Base-by-base conservation (phyloP, 2,329 filamentous ascomycete genomes). In the Aspergillus thermomutatus region DNA sequence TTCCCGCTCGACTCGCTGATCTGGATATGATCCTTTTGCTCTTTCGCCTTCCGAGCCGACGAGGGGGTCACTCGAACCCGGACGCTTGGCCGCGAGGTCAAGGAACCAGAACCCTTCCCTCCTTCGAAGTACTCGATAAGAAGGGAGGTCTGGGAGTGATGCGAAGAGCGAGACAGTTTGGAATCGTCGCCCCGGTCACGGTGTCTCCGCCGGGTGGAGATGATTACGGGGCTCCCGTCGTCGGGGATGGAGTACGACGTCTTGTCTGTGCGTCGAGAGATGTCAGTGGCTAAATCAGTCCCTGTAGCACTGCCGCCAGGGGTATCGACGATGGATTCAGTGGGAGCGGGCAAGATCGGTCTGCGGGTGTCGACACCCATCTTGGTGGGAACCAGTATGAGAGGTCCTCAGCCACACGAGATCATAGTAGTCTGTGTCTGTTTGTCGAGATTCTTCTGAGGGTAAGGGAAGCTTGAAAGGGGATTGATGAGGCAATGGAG, bases 121-220 rank as follows among this genome's bases (percentile, higher is more conserved):
- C 87, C 90, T 77, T 96, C 92, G 69, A 95, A 97, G 75, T 96
- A 96, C 77, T 97, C 92, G 68, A 97, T 97, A 67, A 97, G 81
- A 64, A 97, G 82, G 55, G 91, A 95, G 40, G 92, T 96, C 78
- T 96, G 92, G 48, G 91, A 96, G 66, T 84, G 75, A 47, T 83
- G 74, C 69, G 76, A 70, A 69, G 78, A 75, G 72, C 75, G 81
- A 75, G 80, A 80, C 56, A 83, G 76, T 60, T 77, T 82, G 59
- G 72, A 69, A 41, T 72, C 75, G 60, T 81, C 77, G 83, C 82
- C 85, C 72, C 85, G 87, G 66, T 76, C 86, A 83, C 75, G 71
- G 60, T 73, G 69, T 50, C 64, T 67, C 54, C 69, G 72, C 60
- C 69, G 69, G 66, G 93, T 96, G 71, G 88, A 87, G 73, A 99